Conservation (phyloP, 805 yeast genomes). For the Ogataea pignaliae region DNA sequence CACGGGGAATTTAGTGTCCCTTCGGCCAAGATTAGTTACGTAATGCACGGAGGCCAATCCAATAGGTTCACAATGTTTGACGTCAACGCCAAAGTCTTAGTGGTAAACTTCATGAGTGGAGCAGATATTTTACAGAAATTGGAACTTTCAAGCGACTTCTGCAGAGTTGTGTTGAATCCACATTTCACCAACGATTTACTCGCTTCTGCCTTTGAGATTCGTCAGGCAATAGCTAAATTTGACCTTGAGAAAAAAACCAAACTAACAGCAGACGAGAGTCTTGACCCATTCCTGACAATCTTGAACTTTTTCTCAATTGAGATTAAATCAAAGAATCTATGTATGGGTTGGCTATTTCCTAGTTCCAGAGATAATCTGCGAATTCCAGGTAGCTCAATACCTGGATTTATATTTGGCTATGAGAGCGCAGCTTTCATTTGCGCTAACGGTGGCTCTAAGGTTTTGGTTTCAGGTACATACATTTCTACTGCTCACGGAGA, state of each 20-base stretch:
- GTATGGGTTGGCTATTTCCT: slow-evolving; percentile 79
- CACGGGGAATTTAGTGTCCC: slow-evolving; percentile 40
- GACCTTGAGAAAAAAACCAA: not conserved
- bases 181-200: slow-evolving; percentile 26
- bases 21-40: slow-evolving; percentile 34
- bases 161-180: slow-evolving; percentile 56
- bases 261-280: slow-evolving; percentile 1
- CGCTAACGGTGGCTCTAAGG: slow-evolving; percentile 57
- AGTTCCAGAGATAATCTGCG: slow-evolving; percentile 27
- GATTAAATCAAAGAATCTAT: slow-evolving; percentile 57
- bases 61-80: slow-evolving; percentile 41
- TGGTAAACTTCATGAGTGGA: slow-evolving; percentile 35
- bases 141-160: slow-evolving; percentile 55
- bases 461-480: slow-evolving; percentile 65
- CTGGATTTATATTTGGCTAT: slow-evolving; percentile 79
- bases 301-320: slow-evolving; percentile 48
- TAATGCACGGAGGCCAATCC: slow-evolving; percentile 33
- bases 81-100: slow-evolving; percentile 39
- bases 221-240: slow-evolving; percentile 3
- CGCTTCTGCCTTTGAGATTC: slow-evolving; percentile 12
- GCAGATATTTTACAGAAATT: slow-evolving; percentile 36
- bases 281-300: slow-evolving; percentile 16
- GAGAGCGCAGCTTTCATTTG: slow-evolving; percentile 66
- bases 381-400: slow-evolving; percentile 22
- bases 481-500: slow-evolving; percentile 66